Base-by-base conservation (phyloP, 2,329 filamentous ascomycete species). In the Venturia aucupariae region DNA sequence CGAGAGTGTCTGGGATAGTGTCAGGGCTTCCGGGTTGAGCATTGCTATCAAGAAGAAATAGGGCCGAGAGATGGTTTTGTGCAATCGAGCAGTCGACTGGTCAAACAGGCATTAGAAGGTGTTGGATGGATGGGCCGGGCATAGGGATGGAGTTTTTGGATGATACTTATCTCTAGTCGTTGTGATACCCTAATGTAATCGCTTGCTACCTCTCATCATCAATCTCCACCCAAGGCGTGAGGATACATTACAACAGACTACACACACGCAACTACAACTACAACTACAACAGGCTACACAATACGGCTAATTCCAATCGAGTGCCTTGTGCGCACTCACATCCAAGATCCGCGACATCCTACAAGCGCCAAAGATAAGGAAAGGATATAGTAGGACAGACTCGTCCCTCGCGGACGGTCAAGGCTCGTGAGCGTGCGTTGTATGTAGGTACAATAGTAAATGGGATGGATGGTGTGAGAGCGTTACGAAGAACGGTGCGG, bases 1-100 rank as follows among this genome's bases (percentile, higher is more conserved):
- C 62, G 85, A 87, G 61, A 91, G 88, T 70, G 87, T 93, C 5
- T 94, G 90, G 90, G 82, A 81, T 38, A 91, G 88, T 70, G 89
- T 82, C 5, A 76, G 77, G 60, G 35, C 35, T 38, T 38, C 35
- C 1, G 79, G 80, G 0, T 72, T 76, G 15, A 75, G 72, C 63
- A 70, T 76, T 57, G 51, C 51, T 57, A 15, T 57, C 17, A 57
- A 22, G 51, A 57, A 57, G 27, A 57, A 38, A 22, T 32, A 27
- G n/a, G n/a, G n/a, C n/a, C n/a, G n/a, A 22, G 19, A 1, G 11
- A 22, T 15, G 46, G 22, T 15, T 7, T 51, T 51, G 46, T n/a
- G n/a, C n/a, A n/a, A n/a, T n/a, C n/a, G n/a, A n/a, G n/a, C n/a
- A n/a, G n/a, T n/a, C n/a, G n/a, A n/a, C n/a, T n/a, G n/a, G n/a